Evolutionary conservation across 2,329 filamentous ascomycete genomes (phyloP), one percentile per base, ranked within the genome.

Genomic region (Alternaria consortialis): DNA sequence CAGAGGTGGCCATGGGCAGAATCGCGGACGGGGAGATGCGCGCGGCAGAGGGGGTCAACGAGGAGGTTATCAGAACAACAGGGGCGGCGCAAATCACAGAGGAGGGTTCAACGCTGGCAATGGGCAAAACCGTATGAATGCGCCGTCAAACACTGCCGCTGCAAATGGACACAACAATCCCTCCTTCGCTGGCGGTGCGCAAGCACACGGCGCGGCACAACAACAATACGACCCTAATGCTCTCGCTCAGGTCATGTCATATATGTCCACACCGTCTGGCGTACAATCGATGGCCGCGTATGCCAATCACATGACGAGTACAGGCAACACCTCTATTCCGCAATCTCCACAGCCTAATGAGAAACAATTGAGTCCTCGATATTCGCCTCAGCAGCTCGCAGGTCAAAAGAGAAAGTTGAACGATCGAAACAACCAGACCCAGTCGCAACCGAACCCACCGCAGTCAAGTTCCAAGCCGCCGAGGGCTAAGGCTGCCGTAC

Each of bases 401-500:
- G 65, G 67, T n/a, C 70, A 72, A 31, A 77, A 77, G 58, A 68
- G 74, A 52, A 75, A 73, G 17, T 46, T 72, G 32, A 59, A 60
- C 9, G 74, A 76, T 44, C 65, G 68, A 7, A 55, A 52, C 9
- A 61, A 46, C 36, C 44, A 65, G 12, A 34, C 55, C 11, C 57
- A 68, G 27, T 53, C 60, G 20, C 63, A 64, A n/a, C 20, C 46
- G 2, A 65, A 63, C 11, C n/a, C 51, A 39, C 58, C 64, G 39
- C 60, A 68, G 42, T 54, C 59, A 37, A 66, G 67, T 32, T 62
- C 62, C 5, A 78, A 77, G 52, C 75, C 75, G 20, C 74, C 68
- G 17, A 73, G 71, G 58, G 75, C 71, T 2, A 77, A 77, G 56
- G 74, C 69, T 36, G 68, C 68, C n/a, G 66, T 72, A 7, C 63